phyloP scores from a whole-genome alignment of 2,329 filamentous ascomycete species.

The Spiromastix sp. region DNA sequence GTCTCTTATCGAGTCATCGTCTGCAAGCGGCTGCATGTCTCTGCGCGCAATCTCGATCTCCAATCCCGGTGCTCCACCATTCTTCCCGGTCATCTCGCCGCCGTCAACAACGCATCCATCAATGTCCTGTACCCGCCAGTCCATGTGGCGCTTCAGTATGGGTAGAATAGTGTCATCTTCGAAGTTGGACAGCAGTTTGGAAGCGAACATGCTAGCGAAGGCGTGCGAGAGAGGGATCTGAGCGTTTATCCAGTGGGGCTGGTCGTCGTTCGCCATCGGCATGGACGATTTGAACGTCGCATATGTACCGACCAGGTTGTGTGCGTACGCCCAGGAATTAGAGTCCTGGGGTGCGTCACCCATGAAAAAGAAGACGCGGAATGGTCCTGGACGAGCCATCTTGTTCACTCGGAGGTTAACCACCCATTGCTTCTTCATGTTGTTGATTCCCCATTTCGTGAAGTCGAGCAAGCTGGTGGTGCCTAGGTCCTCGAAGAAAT shows the following conservation, averaged over 20 bases:
- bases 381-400: constrained; percentile 50
- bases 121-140: constrained; percentile 14
- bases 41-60: constrained; percentile 5
- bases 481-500: constrained; percentile 10
- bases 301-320: constrained; percentile 52
- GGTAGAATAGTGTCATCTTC: constrained; percentile 10
- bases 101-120: constrained; percentile 11
- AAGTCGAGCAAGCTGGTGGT: constrained; percentile 10
- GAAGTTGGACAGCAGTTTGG: constrained; percentile 9
- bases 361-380: constrained; percentile 59
- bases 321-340: constrained; percentile 40
- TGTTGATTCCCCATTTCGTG: constrained; percentile 18
- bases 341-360: constrained; percentile 41
- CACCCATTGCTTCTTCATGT: constrained; percentile 46
- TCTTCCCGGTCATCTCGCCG: constrained; percentile 7
- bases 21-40: constrained; percentile 1
- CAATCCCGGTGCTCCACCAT: background rate
- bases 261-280: constrained; percentile 1
- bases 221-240: constrained; percentile 13
- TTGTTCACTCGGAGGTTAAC: constrained; percentile 50
- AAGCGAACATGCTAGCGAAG: constrained; percentile 9
- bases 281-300: constrained; percentile 36
- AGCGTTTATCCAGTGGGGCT: constrained; percentile 3
- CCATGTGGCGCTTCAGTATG: constrained; percentile 10
- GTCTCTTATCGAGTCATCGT: background rate